Evolutionary conservation across 768 basidiomycete species (phyloP).

Genomic region (Ramaria rubella): DNA sequence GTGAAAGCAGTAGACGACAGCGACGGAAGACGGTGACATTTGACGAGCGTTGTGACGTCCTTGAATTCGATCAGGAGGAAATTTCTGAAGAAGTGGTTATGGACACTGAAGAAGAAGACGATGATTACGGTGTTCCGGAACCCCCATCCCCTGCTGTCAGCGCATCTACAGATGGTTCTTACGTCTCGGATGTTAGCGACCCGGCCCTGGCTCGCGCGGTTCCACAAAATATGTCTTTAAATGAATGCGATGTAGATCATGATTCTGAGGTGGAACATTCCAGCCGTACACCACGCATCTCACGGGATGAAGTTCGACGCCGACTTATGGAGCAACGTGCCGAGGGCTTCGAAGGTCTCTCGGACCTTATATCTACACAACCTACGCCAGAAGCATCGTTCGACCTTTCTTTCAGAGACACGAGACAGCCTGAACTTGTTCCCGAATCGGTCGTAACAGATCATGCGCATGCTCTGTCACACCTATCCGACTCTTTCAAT

Average conservation of each 20-base stretch:
- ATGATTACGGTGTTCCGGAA: slow-evolving; percentile 17
- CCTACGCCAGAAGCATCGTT: slow-evolving; percentile 1
- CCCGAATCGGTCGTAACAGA: background rate
- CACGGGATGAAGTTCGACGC: slow-evolving; percentile 13
- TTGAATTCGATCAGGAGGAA: slow-evolving; percentile 70
- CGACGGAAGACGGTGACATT: slow-evolving; percentile 76
- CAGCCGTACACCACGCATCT: slow-evolving; percentile 13
- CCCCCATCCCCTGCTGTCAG: slow-evolving; percentile 11
- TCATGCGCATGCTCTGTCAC: background rate
- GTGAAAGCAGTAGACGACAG: slow-evolving; percentile 34
- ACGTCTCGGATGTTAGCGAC: background rate
- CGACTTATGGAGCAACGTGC: slow-evolving; percentile 12
- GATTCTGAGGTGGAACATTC: background rate
- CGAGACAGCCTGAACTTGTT: background rate
- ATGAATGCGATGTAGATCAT: background rate
- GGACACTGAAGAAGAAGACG: slow-evolving; percentile 18
- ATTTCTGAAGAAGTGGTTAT: slow-evolving; percentile 19
- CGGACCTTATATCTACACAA: background rate
- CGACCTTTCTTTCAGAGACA: background rate
- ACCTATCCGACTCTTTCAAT: background rate
- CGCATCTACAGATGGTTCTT: slow-evolving; percentile 10
- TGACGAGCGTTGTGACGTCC: slow-evolving; percentile 71
- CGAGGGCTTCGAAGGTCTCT: background rate
- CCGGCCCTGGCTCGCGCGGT: background rate
- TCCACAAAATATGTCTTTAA: background rate